These are phyloP conservation scores for Cyberlindnera lachancei DNA, from an alignment of 805 yeast species.

Conservation along the genomic window DNA sequence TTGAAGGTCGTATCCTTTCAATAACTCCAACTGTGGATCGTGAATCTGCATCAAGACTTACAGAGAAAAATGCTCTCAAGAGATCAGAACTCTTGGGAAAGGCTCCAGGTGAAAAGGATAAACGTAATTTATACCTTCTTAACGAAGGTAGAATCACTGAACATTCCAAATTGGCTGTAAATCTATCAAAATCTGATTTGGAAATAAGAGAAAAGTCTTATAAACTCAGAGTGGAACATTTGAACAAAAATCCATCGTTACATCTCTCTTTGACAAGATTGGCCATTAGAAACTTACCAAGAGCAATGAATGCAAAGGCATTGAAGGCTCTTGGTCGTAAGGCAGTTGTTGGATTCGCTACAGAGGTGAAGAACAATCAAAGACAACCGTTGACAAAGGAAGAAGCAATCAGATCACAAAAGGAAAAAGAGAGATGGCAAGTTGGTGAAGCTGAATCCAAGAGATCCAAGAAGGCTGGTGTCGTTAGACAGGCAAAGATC, in stretches of 20 bases:
- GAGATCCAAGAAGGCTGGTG: slow-evolving; percentile 73
- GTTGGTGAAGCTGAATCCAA: slow-evolving; percentile 40
- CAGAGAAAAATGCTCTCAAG: slow-evolving; percentile 64
- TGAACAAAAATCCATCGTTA: slow-evolving; percentile 82
- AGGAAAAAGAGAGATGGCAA: slow-evolving; percentile 43
- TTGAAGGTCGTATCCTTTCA: slow-evolving; percentile 85
- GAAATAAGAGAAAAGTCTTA: slow-evolving; percentile 85
- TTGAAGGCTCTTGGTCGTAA: slow-evolving; percentile 89
- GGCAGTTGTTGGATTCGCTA: slow-evolving; percentile 91
- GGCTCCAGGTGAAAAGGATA: slow-evolving; percentile 72
- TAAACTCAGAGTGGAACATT: slow-evolving; percentile 78
- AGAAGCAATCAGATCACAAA: slow-evolving; percentile 74
- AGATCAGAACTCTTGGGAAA: slow-evolving; percentile 76
- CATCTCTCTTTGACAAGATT: slow-evolving; percentile 92
- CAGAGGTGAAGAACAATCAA: slow-evolving; percentile 63
- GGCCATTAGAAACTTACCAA: slow-evolving; percentile 89
- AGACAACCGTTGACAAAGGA: slow-evolving; percentile 88
- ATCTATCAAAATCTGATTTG: slow-evolving; percentile 64
- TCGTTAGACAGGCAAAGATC: slow-evolving; percentile 88
- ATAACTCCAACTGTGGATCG: slow-evolving; percentile 82
- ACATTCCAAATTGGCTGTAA: slow-evolving; percentile 68
- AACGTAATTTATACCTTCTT: slow-evolving; percentile 73
- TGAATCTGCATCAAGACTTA: slow-evolving; percentile 66
- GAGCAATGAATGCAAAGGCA: slow-evolving; percentile 83
- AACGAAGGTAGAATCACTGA: slow-evolving; percentile 91